Evolutionary conservation across 2,329 filamentous ascomycete genomes (phyloP).

Genomic region (Mycocentrospora acerina): DNA sequence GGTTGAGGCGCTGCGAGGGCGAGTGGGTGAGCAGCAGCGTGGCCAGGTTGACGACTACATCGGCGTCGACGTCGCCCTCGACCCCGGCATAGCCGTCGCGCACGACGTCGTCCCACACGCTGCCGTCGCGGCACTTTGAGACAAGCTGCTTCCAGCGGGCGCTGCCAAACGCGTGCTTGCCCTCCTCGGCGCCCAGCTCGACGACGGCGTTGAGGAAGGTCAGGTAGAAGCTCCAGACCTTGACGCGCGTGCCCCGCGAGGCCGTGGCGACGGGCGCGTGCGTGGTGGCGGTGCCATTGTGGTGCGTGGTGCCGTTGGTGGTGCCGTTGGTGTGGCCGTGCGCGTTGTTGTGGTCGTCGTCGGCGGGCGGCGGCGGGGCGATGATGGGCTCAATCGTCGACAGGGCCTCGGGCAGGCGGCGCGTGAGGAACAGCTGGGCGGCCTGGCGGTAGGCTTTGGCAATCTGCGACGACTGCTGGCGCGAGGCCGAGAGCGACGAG

Average conservation of each 20-base stretch:
- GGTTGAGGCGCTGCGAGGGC: constrained; percentile 77
- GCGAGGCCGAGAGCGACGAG: constrained; percentile 67
- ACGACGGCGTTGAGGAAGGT: constrained; percentile 89
- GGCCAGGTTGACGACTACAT: constrained; percentile 90
- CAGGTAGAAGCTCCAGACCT: constrained; percentile 96
- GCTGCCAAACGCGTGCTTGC: constrained; percentile 82
- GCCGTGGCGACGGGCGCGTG: constrained; percentile 75
- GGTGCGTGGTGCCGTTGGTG: constrained; percentile 18
- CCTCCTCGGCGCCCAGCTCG: constrained; percentile 86
- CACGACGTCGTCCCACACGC: constrained; percentile 93
- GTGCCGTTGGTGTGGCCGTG: constrained; percentile 3
- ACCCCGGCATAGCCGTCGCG: constrained; percentile 81
- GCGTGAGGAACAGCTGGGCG: constrained; percentile 90
- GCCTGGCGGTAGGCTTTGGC: constrained; percentile 94
- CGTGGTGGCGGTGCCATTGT: constrained; percentile 18
- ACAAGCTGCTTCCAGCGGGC: constrained; percentile 83
- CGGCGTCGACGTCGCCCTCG: constrained; percentile 89
- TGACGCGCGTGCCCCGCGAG: constrained; percentile 80
- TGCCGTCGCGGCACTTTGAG: constrained; percentile 80
- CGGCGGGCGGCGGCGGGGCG: constrained; percentile 52
- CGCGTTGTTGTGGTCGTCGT: constrained; percentile 13
- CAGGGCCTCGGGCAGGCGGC: constrained; percentile 85
- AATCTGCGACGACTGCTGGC: constrained; percentile 69
- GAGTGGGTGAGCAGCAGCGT: constrained; percentile 91
- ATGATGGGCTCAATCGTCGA: constrained; percentile 84